These are phyloP conservation scores for Plasmodium gallinaceum DNA, from an alignment of 169 alveolate genomes.

Conservation along the genomic window DNA sequence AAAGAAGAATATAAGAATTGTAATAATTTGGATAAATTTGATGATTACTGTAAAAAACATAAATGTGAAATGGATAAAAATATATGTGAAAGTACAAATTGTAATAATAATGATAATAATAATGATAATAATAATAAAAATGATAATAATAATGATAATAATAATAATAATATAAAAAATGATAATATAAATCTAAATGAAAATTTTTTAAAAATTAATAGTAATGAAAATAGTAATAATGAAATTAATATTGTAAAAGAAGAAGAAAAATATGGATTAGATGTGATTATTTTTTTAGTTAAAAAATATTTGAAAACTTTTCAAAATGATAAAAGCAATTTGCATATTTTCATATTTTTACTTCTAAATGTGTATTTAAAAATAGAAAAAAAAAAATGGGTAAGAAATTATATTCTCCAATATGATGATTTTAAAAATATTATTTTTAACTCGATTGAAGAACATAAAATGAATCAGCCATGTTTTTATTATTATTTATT, in stretches of 20 bases:
- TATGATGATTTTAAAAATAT: constrained; percentile 35
- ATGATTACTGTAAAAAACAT: constrained; percentile 22
- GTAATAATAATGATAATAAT: background rate
- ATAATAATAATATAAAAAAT: constrained; percentile 1
- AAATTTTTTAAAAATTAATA: constrained; percentile 30
- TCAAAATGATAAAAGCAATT: constrained; percentile 27
- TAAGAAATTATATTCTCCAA: constrained; percentile 24
- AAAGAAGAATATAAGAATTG: constrained; percentile 20
- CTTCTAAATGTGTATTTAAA: constrained; percentile 44
- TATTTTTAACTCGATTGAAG: constrained; percentile 27
- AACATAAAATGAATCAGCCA: constrained; percentile 31
- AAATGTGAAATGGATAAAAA: constrained; percentile 1
- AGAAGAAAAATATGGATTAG: constrained; percentile 62
- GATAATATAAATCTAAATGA: constrained; percentile 6
- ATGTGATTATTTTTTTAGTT: constrained; percentile 32
- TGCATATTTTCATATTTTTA: constrained; percentile 36
- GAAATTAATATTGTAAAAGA: constrained; percentile 18
- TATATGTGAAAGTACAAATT: background rate
- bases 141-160: background rate
- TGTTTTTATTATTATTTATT: constrained; percentile 49
- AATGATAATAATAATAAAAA: background rate
- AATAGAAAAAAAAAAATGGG: constrained; percentile 62
- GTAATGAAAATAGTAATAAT: constrained; percentile 9
- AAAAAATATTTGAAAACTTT: constrained; percentile 43
- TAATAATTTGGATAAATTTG: constrained; percentile 10